These are phyloP conservation scores for Ustilago lituana DNA, from an alignment of 1,284 basidiomycete genomes.

Conservation along the genomic window DNA sequence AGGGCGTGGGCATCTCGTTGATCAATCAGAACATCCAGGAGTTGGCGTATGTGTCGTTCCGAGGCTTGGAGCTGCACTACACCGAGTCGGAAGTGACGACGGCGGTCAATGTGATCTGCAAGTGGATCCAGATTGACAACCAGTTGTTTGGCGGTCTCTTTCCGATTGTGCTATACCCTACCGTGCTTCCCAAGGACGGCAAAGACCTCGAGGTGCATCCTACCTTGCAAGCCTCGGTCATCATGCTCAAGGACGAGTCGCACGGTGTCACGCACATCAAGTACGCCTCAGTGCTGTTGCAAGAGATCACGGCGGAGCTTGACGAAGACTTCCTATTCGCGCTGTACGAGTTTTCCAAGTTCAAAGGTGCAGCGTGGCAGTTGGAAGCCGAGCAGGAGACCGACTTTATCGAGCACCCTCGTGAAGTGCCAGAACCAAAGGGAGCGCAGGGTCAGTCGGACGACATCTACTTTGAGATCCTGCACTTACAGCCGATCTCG, in stretches of 20 bases:
- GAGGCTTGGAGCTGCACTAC: slow-evolving; percentile 86
- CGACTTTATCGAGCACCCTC: slow-evolving; percentile 78
- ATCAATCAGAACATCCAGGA: slow-evolving; percentile 89
- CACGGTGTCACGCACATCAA: slow-evolving; percentile 97
- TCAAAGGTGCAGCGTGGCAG: slow-evolving; percentile 73
- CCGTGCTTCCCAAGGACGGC: slow-evolving; percentile 84
- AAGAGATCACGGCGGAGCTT: slow-evolving; percentile 92
- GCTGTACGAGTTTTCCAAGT: slow-evolving; percentile 88
- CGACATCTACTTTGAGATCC: slow-evolving; percentile 92
- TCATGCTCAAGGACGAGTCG: slow-evolving; percentile 84
- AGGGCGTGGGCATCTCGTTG: slow-evolving; percentile 91
- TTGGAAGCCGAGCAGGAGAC: slow-evolving; percentile 40
- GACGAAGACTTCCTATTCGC: slow-evolving; percentile 97
- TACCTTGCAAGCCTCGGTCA: slow-evolving; percentile 86
- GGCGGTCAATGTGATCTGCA: slow-evolving; percentile 83
- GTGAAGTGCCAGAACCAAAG: slow-evolving; percentile 82
- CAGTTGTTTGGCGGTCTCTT: slow-evolving; percentile 95
- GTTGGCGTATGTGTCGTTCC: slow-evolving; percentile 86
- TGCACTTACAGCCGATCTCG: slow-evolving; percentile 95
- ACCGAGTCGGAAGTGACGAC: slow-evolving; percentile 83
- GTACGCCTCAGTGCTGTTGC: slow-evolving; percentile 92
- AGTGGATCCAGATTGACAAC: slow-evolving; percentile 87
- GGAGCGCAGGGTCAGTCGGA: slow-evolving; percentile 67
- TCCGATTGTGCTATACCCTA: slow-evolving; percentile 95
- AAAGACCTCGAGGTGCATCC: slow-evolving; percentile 82